phyloP scores from a whole-genome alignment of 352 stramenopile genomes.

The Phytophthora pluvialis region DNA sequence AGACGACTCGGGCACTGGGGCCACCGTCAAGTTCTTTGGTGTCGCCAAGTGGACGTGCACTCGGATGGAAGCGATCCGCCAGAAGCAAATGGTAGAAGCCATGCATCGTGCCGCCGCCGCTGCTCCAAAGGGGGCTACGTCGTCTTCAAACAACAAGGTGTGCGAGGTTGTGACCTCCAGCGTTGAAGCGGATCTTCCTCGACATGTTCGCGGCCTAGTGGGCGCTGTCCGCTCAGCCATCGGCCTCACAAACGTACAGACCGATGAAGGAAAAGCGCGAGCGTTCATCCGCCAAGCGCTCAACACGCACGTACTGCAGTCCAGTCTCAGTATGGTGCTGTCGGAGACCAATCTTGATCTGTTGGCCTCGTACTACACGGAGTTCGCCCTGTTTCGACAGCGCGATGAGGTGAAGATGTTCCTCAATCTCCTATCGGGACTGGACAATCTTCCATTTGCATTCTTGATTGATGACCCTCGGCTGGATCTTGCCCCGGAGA shows the following conservation, averaged over 20 bases:
- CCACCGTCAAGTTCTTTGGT: conserved; percentile 87
- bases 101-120: conserved; percentile 53
- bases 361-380: conserved; percentile 81
- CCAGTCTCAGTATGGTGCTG: conserved; percentile 74
- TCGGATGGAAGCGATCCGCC: conserved; percentile 71
- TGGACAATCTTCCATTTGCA: conserved; percentile 78
- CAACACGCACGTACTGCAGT: conserved; percentile 81
- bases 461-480: conserved; percentile 82
- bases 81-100: conserved; percentile 69
- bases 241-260: conserved; percentile 67
- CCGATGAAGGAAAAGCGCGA: conserved; percentile 79
- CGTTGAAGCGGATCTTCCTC: conserved; percentile 72
- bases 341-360: conserved; percentile 80
- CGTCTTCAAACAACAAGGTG: conserved; percentile 44
- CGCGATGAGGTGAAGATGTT: conserved; percentile 84
- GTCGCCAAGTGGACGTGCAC: conserved; percentile 89
- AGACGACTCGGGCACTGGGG: conserved; percentile 38
- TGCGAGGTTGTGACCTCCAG: conserved; percentile 76
- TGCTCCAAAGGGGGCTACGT: conserved; percentile 13
- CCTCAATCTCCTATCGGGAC: conserved; percentile 60
- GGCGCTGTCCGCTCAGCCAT: conserved; percentile 62
- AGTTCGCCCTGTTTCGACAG: conserved; percentile 80
- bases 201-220: conserved; percentile 72
- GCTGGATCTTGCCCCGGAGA: conserved; percentile 65
- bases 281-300: conserved; percentile 83